These are phyloP conservation scores for Biscogniauxia mediterranea DNA, from an alignment of 2,329 filamentous ascomycete genomes.

Conservation along the genomic window DNA sequence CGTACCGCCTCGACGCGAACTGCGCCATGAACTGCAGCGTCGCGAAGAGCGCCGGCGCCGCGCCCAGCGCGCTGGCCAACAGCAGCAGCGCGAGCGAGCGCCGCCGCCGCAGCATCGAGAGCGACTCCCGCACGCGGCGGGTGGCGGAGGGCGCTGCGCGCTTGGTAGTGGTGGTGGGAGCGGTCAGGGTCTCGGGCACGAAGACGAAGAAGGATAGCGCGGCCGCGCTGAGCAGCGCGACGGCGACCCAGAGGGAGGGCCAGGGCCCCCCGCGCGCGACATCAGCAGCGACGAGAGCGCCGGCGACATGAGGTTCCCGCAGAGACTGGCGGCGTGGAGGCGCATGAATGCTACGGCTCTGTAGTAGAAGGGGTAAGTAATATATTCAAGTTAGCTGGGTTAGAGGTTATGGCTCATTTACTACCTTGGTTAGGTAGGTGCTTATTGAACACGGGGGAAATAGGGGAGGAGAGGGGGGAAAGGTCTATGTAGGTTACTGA, in stretches of 20 bases:
- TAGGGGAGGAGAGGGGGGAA: neutral
- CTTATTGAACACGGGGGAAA: too few relatives aligned
- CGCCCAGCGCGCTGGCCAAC: slow-evolving; percentile 16
- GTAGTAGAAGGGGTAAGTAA: neutral
- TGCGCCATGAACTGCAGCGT: slow-evolving; percentile 29
- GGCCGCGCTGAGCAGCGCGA: slow-evolving; percentile 12
- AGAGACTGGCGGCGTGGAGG: slow-evolving; percentile 51
- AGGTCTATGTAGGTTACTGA: too few relatives aligned
- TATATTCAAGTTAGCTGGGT: neutral
- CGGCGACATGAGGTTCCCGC: slow-evolving; percentile 36
- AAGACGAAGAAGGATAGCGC: slow-evolving; percentile 25
- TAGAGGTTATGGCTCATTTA: neutral
- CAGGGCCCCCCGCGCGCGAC: slow-evolving; percentile 26
- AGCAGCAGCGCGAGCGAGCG: slow-evolving; percentile 27
- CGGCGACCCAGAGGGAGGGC: slow-evolving; percentile 23
- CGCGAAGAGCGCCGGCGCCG: slow-evolving; percentile 17
- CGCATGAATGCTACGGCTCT: slow-evolving; percentile 45
- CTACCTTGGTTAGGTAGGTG: neutral
- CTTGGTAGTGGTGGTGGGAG: neutral
- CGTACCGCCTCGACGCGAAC: slow-evolving; percentile 33
- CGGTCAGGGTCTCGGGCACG: slow-evolving; percentile 28
- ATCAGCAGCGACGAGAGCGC: slow-evolving; percentile 30
- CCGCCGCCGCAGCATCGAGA: slow-evolving; percentile 26
- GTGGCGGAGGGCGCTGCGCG: slow-evolving; percentile 14
- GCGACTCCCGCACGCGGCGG: slow-evolving; percentile 25